Conservation (phyloP, 2,329 filamentous ascomycete genomes). For the Trichoderma koningiopsis region DNA sequence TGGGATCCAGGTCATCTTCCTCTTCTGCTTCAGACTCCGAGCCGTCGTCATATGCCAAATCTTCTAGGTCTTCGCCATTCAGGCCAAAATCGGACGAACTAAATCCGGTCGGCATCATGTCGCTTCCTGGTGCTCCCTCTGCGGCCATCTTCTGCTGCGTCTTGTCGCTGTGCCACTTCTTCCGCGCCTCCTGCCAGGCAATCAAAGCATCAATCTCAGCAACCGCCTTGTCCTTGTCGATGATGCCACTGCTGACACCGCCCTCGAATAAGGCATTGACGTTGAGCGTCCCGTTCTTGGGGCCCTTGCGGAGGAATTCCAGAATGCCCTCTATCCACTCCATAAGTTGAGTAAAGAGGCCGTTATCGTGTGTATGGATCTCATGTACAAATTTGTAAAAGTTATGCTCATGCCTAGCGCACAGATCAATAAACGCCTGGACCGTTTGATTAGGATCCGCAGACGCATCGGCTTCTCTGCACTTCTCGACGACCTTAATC, state of each 20-base stretch:
- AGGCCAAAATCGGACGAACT: conserved; percentile 86
- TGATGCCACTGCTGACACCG: conserved; percentile 64
- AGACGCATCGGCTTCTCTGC: conserved; percentile 75
- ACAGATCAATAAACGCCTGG: conserved; percentile 96
- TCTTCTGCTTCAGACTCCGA: conserved; percentile 68
- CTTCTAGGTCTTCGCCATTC: conserved; percentile 81
- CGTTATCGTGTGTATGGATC: conserved; percentile 95
- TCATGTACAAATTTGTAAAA: conserved; percentile 99
- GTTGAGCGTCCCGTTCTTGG: conserved; percentile 81
- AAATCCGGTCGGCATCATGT: conserved; percentile 63
- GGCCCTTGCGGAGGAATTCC: conserved; percentile 86
- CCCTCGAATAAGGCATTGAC: conserved; percentile 93
- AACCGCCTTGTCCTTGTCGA: conserved; percentile 74
- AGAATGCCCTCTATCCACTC: conserved; percentile 95
- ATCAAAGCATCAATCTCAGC: conserved; percentile 84
- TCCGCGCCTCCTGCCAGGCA: conserved; percentile 89
- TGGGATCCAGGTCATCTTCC: conserved; percentile 82
- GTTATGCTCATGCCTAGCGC: conserved; percentile 90
- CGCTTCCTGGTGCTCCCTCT: conserved; percentile 57
- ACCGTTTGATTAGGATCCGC: conserved; percentile 98
- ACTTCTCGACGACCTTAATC: conserved; percentile 71
- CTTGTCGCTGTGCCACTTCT: conserved; percentile 98
- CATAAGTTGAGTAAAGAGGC: conserved; percentile 95
- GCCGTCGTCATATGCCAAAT: conserved; percentile 78
- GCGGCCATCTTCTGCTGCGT: conserved; percentile 98